Evolutionary conservation across 148 eudicot species (phyloP), one percentile per base, ranked within the genome.

Genomic region (Arbutus unedo): DNA sequence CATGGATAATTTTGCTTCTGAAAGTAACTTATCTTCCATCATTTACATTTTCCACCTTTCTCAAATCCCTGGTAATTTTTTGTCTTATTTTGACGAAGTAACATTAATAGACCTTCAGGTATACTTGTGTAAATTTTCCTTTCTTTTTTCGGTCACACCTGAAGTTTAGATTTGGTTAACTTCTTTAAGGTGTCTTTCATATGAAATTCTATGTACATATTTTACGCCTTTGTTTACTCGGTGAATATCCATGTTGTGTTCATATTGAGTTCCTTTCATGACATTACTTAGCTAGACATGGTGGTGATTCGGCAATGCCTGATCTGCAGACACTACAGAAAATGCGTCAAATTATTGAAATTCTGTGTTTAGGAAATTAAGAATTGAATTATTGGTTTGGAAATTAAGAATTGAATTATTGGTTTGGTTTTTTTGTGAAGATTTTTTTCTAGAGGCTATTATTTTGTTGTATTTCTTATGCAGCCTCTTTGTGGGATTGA

Each of bases 401-500:
- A n/a, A n/a, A n/a, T n/a, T n/a, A n/a, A n/a, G n/a, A n/a, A n/a
- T n/a, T n/a, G n/a, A n/a, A n/a, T n/a, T n/a, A 19, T 13, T 57
- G 81, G 11, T 71, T 71, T 68, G 6, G 31, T 6, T 38, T 49
- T 41, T 9, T 38, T 57, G 41, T 2, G 31, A 48, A n/a, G 23
- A 60, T 48, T 19, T 72, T 50, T 54, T 10, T 31, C 38, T 55
- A 66, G 73, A 47, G 18, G 15, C 41, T 50, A 11, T 77, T 43
- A 77, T 83, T 75, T 45, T 83, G 75, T 71, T 86, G 81, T 51
- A 74, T 82, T 55, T 87, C 25, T 83, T 90, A n/a, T 95, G 93
- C 96, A 97, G 99, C 99, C 99, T 87, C 93, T 97, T 57, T 97
- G 99, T 81, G 96, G 88, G 57, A 90, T 89, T 41, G 97, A 97